Conservation (phyloP, 2,329 filamentous ascomycete species). For the Nigrospora osmanthi region DNA sequence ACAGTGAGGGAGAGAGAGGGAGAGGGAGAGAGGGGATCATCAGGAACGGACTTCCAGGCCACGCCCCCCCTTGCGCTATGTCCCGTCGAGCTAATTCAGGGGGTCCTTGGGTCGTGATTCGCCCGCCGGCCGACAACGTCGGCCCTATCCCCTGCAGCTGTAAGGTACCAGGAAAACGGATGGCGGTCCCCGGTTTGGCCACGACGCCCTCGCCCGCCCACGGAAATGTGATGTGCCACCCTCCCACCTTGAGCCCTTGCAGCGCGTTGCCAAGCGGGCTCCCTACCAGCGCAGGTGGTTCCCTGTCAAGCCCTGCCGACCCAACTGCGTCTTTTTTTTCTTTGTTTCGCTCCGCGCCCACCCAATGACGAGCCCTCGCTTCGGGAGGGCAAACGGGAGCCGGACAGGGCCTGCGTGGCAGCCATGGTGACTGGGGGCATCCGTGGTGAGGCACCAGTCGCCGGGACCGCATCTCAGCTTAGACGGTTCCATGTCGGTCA, state of each 20-base stretch:
- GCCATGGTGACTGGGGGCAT: too few relatives aligned
- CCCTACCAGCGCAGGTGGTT: not conserved
- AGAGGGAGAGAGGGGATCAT: not conserved
- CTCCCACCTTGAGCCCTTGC: not conserved
- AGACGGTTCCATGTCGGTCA: not conserved
- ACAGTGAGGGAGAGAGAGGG: too few relatives aligned
- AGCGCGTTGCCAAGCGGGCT: not conserved
- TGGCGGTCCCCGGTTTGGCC: not conserved
- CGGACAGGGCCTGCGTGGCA: too few relatives aligned
- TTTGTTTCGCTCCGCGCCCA: too few relatives aligned
- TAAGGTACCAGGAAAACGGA: constrained; percentile 1
- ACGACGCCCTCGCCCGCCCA: not conserved
- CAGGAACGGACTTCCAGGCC: not conserved
- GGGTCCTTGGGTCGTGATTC: too few relatives aligned
- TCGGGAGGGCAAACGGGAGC: too few relatives aligned
- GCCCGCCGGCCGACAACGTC: too few relatives aligned
- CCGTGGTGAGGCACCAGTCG: not conserved
- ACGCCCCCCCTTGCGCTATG: not conserved
- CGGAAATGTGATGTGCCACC: not conserved
- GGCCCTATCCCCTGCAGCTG: not conserved
- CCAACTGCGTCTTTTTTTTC: not conserved
- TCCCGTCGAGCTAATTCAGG: not conserved
- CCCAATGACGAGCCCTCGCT: too few relatives aligned
- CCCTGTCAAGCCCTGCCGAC: not conserved
- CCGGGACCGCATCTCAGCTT: not conserved